Conservation (phyloP, 257 asterid species). For the Phtheirospermum japonicum region DNA sequence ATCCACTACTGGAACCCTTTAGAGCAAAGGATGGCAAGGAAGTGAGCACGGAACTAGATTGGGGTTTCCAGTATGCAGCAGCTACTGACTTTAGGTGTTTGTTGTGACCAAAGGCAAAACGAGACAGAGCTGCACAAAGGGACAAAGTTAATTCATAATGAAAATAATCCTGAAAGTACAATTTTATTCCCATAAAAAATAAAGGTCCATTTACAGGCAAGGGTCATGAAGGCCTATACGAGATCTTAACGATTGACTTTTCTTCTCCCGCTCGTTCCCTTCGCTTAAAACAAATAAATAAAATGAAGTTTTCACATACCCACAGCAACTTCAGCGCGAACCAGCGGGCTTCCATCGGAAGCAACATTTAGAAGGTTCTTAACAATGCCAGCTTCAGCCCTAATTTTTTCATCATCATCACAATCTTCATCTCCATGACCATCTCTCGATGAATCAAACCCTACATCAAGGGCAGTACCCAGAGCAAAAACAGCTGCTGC, state of each 20-base stretch:
- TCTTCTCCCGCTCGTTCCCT: no score
- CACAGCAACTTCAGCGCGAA: constrained; percentile 97
- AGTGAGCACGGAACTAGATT: constrained; percentile 67
- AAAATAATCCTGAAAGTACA: no score
- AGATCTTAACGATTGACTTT: no score
- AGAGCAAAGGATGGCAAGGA: constrained; percentile 76
- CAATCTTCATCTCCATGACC: constrained; percentile 72
- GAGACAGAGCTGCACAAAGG: constrained; percentile 77
- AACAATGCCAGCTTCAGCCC: constrained; percentile 69
- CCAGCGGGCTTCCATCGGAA: constrained; percentile 97
- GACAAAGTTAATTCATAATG: constrained; percentile 13
- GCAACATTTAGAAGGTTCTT: constrained; percentile 72
- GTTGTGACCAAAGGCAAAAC: constrained; percentile 95
- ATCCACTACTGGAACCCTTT: constrained; percentile 76
- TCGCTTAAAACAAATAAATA: no score
- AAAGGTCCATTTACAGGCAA: constrained; percentile 16
- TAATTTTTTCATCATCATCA: constrained; percentile 82
- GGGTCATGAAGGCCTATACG: no score
- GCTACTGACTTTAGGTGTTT: constrained; percentile 91
- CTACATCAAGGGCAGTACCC: constrained; percentile 83
- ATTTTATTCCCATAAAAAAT: not conserved
- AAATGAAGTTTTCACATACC: constrained; percentile 48
- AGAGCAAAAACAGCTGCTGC: constrained; percentile 95
- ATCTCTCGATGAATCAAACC: constrained; percentile 73
- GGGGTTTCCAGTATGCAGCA: constrained; percentile 88